Conservation (phyloP, 1,284 basidiomycete species). For the Golubevia pallescens region DNA sequence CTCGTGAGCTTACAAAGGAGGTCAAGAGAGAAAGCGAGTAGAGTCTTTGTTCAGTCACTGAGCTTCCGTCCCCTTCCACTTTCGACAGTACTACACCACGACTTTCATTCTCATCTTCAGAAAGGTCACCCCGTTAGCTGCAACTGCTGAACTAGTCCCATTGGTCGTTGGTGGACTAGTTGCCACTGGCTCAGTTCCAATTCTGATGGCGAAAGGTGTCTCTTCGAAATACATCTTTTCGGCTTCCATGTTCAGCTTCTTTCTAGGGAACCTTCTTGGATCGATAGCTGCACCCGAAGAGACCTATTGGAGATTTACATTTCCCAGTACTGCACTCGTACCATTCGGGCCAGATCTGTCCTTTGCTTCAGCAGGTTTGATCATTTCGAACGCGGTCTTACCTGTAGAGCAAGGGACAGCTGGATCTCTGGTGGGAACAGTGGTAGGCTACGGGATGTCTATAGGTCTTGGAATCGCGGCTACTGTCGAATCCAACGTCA, state of each 20-base stretch:
- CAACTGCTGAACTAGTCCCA: no score
- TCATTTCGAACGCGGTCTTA: slow-evolving; percentile 19
- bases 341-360: slow-evolving; percentile 43
- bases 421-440: slow-evolving; percentile 41
- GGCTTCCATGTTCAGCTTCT: slow-evolving; percentile 29
- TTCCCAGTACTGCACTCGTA: slow-evolving; percentile 21
- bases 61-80: no score
- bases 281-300: slow-evolving; percentile 21
- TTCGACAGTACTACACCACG: no score
- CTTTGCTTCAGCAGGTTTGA: slow-evolving; percentile 36
- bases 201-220: no score
- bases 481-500: slow-evolving; percentile 30
- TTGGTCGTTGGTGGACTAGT: no score
- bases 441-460: slow-evolving; percentile 43
- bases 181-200: no score
- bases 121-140: no score
- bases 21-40: no score
- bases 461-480: slow-evolving; percentile 45
- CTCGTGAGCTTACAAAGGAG: no score
- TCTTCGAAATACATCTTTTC: no score
- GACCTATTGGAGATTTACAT: slow-evolving; percentile 24
- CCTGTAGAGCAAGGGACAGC: slow-evolving; percentile 29
- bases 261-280: slow-evolving; percentile 26
- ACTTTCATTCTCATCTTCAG: no score
- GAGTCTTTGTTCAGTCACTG: no score